A percentile compares a stretch with the other conserved stretches of the same genome.
Conservation (phyloP, 306 rosid species). For the Malus orientalis region DNA sequence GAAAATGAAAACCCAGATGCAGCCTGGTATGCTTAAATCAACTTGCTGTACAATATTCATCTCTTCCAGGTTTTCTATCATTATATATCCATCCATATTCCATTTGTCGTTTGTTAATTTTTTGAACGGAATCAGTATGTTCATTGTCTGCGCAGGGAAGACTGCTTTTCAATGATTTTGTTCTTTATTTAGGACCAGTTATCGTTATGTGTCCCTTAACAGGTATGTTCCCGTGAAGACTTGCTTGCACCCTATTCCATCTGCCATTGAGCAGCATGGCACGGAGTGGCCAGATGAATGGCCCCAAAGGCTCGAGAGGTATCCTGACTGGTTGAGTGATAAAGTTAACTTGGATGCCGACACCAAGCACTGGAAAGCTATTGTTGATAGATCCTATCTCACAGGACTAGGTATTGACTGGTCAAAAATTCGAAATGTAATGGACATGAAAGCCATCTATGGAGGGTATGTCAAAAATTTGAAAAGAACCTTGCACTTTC, state of each 20-base stretch:
- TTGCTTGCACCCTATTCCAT: conserved; percentile 80
- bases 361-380: conserved; percentile 74
- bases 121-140: not conserved
- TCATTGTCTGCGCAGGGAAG: not conserved
- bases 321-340: conserved; percentile 75
- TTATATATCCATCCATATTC: not conserved
- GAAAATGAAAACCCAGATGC: conserved; percentile 91
- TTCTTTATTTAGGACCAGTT: not conserved
- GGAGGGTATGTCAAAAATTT: conserved; percentile 71
- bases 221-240: conserved; percentile 69
- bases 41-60: conserved; percentile 18
- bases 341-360: conserved; percentile 70
- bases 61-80: not conserved
- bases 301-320: conserved; percentile 83
- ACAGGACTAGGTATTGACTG: conserved; percentile 86
- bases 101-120: not conserved
- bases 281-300: conserved; percentile 99
- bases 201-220: conserved; percentile 1
- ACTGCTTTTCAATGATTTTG: not conserved
- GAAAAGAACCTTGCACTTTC: not conserved
- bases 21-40: conserved; percentile 55
- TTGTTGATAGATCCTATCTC: conserved; percentile 74
- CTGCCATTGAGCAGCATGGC: conserved; percentile 81
- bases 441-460: conserved; percentile 92
- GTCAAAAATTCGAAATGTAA: conserved; percentile 72